Evolutionary conservation across 202 grass and related monocot genomes (phyloP).

Genomic region (Miscanthus sacchariflorus): DNA sequence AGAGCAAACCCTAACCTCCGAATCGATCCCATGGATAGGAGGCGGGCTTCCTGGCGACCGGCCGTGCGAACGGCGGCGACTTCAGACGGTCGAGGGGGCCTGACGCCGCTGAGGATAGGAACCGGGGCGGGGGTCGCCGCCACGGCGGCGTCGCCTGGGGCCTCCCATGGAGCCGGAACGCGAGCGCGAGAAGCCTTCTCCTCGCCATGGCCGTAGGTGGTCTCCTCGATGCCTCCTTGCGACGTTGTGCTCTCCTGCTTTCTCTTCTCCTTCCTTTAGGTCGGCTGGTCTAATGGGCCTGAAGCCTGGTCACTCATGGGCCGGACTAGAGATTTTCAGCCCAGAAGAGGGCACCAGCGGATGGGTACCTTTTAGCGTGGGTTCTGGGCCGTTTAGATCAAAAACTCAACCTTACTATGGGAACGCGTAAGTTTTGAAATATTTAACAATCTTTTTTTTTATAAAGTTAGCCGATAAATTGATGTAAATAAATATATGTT

Average conservation of each 20-base stretch:
- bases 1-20: constrained; percentile 46
- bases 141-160: neutral
- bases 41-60: constrained; percentile 11
- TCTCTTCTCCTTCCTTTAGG: neutral
- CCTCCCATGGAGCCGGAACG: constrained; percentile 20
- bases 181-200: constrained; percentile 47
- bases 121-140: constrained; percentile 6
- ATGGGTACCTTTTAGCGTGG: neutral
- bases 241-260: constrained; percentile 21
- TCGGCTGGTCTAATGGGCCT: constrained; percentile 7
- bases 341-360: neutral
- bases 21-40: constrained; percentile 47
- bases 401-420: neutral
- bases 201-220: constrained; percentile 45
- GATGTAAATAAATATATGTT: neutral
- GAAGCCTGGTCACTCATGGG: neutral
- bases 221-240: neutral
- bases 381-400: neutral
- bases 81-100: constrained; percentile 37
- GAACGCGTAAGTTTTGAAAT: no score
- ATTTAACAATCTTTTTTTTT: neutral
- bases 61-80: constrained; percentile 45
- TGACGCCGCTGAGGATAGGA: constrained; percentile 24
- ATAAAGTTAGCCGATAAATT: neutral
- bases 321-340: neutral